Evolutionary conservation across 345 rosid species (phyloP), one percentile per base, ranked within the genome.

Genomic region (Melaleuca quinquenervia): DNA sequence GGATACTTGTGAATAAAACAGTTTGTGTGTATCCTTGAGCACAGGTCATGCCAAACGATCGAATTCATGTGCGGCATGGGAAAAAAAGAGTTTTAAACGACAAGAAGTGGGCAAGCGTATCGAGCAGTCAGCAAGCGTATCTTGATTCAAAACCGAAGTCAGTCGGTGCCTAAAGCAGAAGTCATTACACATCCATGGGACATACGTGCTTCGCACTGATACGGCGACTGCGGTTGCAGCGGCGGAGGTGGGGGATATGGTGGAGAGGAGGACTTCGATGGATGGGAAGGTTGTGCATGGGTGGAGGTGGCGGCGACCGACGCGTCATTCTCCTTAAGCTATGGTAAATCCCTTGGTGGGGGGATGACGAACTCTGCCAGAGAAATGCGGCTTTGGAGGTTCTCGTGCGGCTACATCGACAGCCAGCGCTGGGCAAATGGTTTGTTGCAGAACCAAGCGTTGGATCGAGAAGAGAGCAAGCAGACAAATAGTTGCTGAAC

Each of bases 151-250:
- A 41, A 41, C 41, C 41, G 41, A 41, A 41, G 41, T 41, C 11
- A 58, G 64, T 58, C 0, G 32, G 32, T 0, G 64, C 32, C 32
- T 5, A n/a, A 58, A 0, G 22, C 0, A 55, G 27, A 55, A 55
- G 10, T 55, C 27, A 0, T 0, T 55, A 13, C 60, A 55, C 27
- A 55, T 55, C 27, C 60, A 55, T 55, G 60, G 60, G 24, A 22
- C 41, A 41, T 41, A 2, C 41, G 41, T 41, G 41, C 41, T 41
- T 41, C 0, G 24, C 27, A 55, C 24, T n/a, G 0, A 55, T 4
- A 58, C 15, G 6, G 32, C 32, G 26, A 12, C 32, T 5, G 16
- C 32, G 0, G 64, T 6, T 26, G 64, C 1, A 0, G 15, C 27
- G 16, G 29, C 0, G 56, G 58, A 11, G 32, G 70, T 12, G 70